Percentiles rank a stretch among this genome's conserved stretches.
Evolutionary conservation across 108 stramenopile genomes (phyloP).

Genomic region (Nitzschia sp.): DNA sequence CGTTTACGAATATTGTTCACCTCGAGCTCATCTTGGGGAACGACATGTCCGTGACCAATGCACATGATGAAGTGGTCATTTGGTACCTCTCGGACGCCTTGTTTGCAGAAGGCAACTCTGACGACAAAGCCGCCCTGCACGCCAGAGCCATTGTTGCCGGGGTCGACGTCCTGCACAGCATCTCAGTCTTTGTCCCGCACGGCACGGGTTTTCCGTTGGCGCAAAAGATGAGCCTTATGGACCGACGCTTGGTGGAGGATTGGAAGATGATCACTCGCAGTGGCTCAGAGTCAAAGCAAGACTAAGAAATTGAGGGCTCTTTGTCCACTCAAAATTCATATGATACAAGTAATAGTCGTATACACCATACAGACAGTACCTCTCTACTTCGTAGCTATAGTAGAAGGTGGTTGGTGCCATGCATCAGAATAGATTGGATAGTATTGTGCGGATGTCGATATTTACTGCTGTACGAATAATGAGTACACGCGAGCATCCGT

Average conservation of each 20-base stretch:
- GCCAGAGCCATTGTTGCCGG: constrained; percentile 16
- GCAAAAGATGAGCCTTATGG: constrained; percentile 17
- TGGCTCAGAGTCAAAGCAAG: neutral
- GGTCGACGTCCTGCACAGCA: constrained; percentile 32
- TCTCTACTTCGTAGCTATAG: no score
- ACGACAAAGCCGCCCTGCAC: constrained; percentile 11
- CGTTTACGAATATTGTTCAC: constrained; percentile 41
- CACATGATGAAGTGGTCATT: constrained; percentile 26
- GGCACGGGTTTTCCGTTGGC: constrained; percentile 14
- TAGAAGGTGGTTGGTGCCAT: no score
- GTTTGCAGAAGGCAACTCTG: constrained; percentile 17
- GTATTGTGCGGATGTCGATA: no score
- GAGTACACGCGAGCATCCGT: no score
- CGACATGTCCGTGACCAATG: constrained; percentile 5
- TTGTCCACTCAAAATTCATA: no score
- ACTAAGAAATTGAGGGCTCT: no score
- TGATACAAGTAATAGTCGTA: no score
- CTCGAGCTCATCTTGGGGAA: constrained; percentile 17
- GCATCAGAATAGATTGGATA: no score
- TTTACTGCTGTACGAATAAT: no score
- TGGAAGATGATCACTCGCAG: neutral
- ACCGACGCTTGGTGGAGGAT: constrained; percentile 4
- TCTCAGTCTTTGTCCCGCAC: constrained; percentile 27
- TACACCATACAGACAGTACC: no score
- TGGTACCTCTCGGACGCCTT: constrained; percentile 29